Conservation (phyloP, 306 rosid species). For the Cucurbita ficifolia region DNA sequence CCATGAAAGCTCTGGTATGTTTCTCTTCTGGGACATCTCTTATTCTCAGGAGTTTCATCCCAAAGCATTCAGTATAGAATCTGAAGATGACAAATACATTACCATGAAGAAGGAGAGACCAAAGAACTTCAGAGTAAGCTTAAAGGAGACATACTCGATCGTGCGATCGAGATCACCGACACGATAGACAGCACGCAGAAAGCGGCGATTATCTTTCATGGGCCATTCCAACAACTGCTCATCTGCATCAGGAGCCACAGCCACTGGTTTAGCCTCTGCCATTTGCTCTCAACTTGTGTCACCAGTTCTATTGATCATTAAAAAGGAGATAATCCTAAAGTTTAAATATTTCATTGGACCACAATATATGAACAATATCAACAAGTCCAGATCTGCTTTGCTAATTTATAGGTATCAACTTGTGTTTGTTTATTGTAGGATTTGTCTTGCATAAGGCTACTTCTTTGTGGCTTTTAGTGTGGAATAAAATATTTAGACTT, state of each 20-base stretch:
- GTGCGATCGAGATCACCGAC: conserved; percentile 94
- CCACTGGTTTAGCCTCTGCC: conserved; percentile 47
- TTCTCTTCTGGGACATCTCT: conserved; percentile 88
- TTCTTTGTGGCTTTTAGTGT: not conserved
- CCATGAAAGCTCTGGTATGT: conserved; percentile 81
- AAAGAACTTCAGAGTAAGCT: not conserved
- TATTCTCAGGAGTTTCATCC: conserved; percentile 73
- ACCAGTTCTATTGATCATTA: not conserved
- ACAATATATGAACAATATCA: not conserved
- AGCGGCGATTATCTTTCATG: conserved; percentile 61
- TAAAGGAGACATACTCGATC: conserved; percentile 38
- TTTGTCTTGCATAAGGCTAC: not conserved
- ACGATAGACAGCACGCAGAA: conserved; percentile 77
- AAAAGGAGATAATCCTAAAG: not conserved
- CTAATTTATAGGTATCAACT: not conserved
- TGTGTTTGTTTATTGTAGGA: not conserved
- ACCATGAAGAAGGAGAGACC: not conserved
- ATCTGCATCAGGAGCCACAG: conserved; percentile 32
- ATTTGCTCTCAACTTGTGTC: conserved; percentile 8
- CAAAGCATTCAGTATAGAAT: conserved; percentile 77
- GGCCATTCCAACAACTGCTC: conserved; percentile 50
- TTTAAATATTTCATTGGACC: not conserved
- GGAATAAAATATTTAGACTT: not conserved
- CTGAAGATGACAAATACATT: conserved; percentile 13
- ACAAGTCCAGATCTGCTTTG: not conserved